Base-by-base conservation (phyloP, 2,329 filamentous ascomycete species). In the Sarocladiaceae sp. region DNA sequence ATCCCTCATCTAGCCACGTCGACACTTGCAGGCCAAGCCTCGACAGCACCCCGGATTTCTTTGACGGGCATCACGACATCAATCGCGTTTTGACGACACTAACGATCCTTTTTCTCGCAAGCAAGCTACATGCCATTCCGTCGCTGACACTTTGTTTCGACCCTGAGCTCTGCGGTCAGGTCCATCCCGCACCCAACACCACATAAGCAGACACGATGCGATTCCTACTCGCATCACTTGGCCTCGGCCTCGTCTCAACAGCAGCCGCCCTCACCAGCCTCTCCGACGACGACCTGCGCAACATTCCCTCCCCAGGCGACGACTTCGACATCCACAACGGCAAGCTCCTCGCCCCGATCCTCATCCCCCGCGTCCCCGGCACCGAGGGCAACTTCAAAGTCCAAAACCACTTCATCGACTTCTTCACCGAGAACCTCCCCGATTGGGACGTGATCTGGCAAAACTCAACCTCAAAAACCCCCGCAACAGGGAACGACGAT, bases 381-480 rank as follows among this genome's bases (percentile, higher is more conserved):
- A 96, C 91, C 1, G 76, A 84, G 1, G 91, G 90, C 25, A 90
- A 87, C 13, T 67, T 71, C 15, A 78, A 78, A 50, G 90, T 88
- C 3, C 87, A 94, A 59, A 77, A 82, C 39, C 93, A 97, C 71
- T 90, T 99, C 63, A 80, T 86, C 62, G 73, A 86, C 65, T 97
- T 94, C 78, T 96, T 97, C 71, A 70, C 71, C 48, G 75, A 74
- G 5, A 74, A 84, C 17, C 80, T 97, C 20, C 91, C 93, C 1
- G 72, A 80, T 31, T 99, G 94, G 94, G 79, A 74, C 4, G 67
- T 96, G 39, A 78, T 85, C 46, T 89, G 90, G 71, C 93, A 99
- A 64, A 97, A 97, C 70, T 91, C 88, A n/a, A 93, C 90, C 0
- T 81, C 85, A 25, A 87, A 78, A 57, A 97, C 93, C 0, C 93